Base-by-base conservation (phyloP, 2,329 filamentous ascomycete genomes). In the Paracoccidioides brasiliensis region DNA sequence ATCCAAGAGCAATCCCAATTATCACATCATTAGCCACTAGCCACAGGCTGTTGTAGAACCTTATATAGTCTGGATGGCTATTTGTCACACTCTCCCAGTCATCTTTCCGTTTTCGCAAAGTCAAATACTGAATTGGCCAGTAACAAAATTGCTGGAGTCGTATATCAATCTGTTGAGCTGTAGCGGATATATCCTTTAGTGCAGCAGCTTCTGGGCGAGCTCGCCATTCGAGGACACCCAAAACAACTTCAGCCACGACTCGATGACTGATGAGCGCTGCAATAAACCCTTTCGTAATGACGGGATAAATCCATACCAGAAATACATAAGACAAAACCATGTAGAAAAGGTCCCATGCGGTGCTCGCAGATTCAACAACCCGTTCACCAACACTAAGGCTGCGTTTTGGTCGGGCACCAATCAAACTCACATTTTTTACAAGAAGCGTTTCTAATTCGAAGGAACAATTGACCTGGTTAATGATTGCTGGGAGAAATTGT, bases 31-130 rank as follows among this genome's bases (percentile, higher is more conserved):
- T 98, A 35, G 90, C 90, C 28, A 98, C 93, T 7, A 98, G 85
- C 93, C 93, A 98, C 4, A 98, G 76, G 65, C 90, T 96, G 70
- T 98, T 98, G 74, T 97, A 98, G 72, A 98, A 98, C 14, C 93
- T 86, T 62, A 98, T 98, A 69, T 98, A 98, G 69, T 98, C 93
- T 0, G 91, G 89, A 69, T 98, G 91, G 64, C 86, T 95, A 50
- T 86, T 93, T 0, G 90, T 96, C 55, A 97, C 86, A 68, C 91
- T 97, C 57, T 90, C 88, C 91, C 93, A 97, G 63, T 95, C 89
- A 59, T 85, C 83, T 67, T 95, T 94, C 42, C 90, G 80, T 66
- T 88, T 84, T n/a, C 90, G 85, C 49, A 98, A 72, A 14, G 90
- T 97, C 45, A 91, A 79, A 67, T 97, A 96, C 69, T 98, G 91